Evolutionary conservation across 768 basidiomycete species (phyloP), one percentile per base, ranked within the genome.

Genomic region (Leccinum fibrillosum): DNA sequence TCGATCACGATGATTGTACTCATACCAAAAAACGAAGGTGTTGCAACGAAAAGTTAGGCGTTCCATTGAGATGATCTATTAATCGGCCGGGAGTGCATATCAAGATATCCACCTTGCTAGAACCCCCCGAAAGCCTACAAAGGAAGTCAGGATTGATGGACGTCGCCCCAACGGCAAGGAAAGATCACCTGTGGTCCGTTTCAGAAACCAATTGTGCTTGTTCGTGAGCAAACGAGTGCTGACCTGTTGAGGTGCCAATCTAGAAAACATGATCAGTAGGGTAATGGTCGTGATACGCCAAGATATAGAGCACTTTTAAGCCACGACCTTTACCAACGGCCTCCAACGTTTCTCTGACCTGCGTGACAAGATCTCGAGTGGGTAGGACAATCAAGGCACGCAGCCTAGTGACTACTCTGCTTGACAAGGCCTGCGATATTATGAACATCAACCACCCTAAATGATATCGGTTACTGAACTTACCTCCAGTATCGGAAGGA

Each of bases 41-140:
- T 66, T 97, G 94, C 30, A 98, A 74, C 2, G 92, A 89, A 70
- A 98, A 97, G 62, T 94, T 93, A 0, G 83, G 86, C 0, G 97
- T 98, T 25, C 85, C 86, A 52, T 84, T 85, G 37, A 99, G 75
- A 71, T 98, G 97, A 69, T 99, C 97, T 30, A 98, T 97, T 49
- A 99, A 72, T 49, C 97, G 80, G 32, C 97, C 97, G 0, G 97
- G 97, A 1, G 97, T 99, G 60, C 93, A 97, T 57, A 99, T 90
- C 49, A 99, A 76, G 55, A 99, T 86, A 70, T 98, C 97, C 34
- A 98, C 82, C 72, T 87, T 93, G 72, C 92, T 95, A 2, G 88
- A 90, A 9, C 96, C 95, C 4, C 95, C 94, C 21, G 80, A 77
- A 32, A 93, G 71, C 25, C 91, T 94, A 56, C 37, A 44, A 13